Conservation (phyloP, 2,329 filamentous ascomycete species). For the Endocalyx cinctus region DNA sequence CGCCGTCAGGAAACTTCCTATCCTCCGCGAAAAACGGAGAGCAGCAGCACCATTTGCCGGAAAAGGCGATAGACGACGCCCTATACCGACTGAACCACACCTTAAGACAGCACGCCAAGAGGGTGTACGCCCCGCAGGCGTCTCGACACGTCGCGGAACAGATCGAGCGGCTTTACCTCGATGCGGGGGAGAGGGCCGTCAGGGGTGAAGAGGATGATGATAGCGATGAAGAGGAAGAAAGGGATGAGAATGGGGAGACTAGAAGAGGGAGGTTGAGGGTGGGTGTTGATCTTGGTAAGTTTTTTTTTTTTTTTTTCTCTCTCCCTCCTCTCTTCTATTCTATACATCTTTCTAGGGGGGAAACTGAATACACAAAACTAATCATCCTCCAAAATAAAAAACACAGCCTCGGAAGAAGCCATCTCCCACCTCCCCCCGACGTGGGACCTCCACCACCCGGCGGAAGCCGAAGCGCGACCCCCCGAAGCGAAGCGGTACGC, state of each 20-base stretch:
- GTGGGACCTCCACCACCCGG: constrained; percentile 37
- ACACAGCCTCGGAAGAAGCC: constrained; percentile 35
- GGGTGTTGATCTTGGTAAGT: constrained; percentile 20
- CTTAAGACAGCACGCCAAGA: constrained; percentile 59
- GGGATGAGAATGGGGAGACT: constrained; percentile 17
- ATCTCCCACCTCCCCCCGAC: constrained; percentile 42
- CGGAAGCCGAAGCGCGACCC: constrained; percentile 33
- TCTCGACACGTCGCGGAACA: constrained; percentile 68
- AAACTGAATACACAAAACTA: not conserved
- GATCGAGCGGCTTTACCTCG: constrained; percentile 61
- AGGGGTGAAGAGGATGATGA: constrained; percentile 34
- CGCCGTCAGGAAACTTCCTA: constrained; percentile 40
- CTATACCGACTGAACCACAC: constrained; percentile 56
- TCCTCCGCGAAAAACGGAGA: not conserved
- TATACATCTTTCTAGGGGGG: not conserved
- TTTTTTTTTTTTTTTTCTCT: not conserved
- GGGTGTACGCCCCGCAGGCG: constrained; percentile 65
- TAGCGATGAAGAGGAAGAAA: constrained; percentile 29
- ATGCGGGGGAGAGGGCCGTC: constrained; percentile 33
- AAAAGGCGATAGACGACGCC: constrained; percentile 51
- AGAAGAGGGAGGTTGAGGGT: constrained; percentile 10
- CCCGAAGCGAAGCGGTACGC: constrained; percentile 48
- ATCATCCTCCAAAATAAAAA: not conserved
- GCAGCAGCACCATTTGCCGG: constrained; percentile 32
- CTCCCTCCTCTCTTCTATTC: not conserved